A percentile compares a stretch with the other conserved stretches of the same genome.
phyloP scores from a whole-genome alignment of 2,329 filamentous ascomycete species.

The Stagonosporopsis tanaceti region DNA sequence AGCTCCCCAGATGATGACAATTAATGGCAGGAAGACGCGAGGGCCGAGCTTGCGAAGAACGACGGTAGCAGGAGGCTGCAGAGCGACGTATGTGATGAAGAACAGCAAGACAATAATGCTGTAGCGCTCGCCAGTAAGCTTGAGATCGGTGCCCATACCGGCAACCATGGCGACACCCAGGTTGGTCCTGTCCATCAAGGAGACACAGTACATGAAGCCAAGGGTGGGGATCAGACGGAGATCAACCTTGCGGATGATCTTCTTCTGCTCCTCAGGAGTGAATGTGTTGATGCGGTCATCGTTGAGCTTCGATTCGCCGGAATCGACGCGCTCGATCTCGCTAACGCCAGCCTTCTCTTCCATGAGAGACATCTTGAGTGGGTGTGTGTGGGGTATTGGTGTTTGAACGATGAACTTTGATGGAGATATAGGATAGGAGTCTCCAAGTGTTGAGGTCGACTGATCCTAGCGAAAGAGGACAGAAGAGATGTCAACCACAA shows the following conservation, averaged over 20 bases:
- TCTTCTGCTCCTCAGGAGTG: constrained; percentile 35
- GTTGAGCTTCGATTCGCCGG: constrained; percentile 20
- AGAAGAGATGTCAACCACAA: constrained; percentile 19
- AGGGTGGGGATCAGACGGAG: constrained; percentile 52
- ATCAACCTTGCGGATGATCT: constrained; percentile 44
- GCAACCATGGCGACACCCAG: constrained; percentile 47
- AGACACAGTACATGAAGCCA: constrained; percentile 51
- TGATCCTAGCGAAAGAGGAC: constrained; percentile 16
- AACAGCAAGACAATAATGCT: constrained; percentile 33
- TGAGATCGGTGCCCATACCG: constrained; percentile 43
- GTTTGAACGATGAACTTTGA: background rate
- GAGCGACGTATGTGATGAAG: constrained; percentile 37
- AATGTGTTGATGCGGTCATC: constrained; percentile 29
- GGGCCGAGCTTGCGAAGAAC: constrained; percentile 35
- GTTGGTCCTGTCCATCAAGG: constrained; percentile 52
- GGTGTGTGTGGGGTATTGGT: background rate
- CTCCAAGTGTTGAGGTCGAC: constrained; percentile 11
- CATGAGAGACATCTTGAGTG: constrained; percentile 21
- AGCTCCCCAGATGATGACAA: constrained; percentile 34
- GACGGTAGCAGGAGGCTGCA: constrained; percentile 36
- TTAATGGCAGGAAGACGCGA: constrained; percentile 28
- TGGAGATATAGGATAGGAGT: background rate
- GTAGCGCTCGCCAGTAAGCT: constrained; percentile 36
- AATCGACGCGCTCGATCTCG: constrained; percentile 30
- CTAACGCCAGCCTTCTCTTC: constrained; percentile 30